These are phyloP conservation scores for Dryas octopetala DNA, from an alignment of 306 rosid genomes.

Conservation along the genomic window DNA sequence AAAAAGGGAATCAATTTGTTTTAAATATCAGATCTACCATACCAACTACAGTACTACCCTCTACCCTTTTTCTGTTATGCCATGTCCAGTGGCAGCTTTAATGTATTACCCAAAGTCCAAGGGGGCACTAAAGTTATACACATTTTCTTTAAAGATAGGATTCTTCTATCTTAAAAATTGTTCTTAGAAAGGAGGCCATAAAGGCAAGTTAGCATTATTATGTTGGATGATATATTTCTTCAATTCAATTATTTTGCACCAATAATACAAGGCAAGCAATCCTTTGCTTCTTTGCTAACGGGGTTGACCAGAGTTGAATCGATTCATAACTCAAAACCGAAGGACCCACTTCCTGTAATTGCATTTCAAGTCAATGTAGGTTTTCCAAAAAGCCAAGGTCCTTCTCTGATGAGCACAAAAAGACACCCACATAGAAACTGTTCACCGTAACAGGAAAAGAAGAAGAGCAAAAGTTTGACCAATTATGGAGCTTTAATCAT, in stretches of 20 bases:
- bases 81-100: slow-evolving; percentile 37
- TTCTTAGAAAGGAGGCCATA: slow-evolving; percentile 55
- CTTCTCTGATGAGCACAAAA: slow-evolving; percentile 29
- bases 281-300: slow-evolving; percentile 24
- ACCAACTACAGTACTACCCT: slow-evolving; percentile 5
- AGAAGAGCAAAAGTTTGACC: slow-evolving; percentile 29
- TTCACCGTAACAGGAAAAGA: slow-evolving; percentile 25
- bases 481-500: slow-evolving; percentile 38
- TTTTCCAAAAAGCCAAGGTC: slow-evolving; percentile 38
- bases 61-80: neutral
- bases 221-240: slow-evolving; percentile 35
- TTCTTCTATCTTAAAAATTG: slow-evolving; percentile 40
- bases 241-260: slow-evolving; percentile 39
- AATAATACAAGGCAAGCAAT: slow-evolving; percentile 27
- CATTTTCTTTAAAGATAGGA: slow-evolving; percentile 35
- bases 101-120: slow-evolving; percentile 13
- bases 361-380: slow-evolving; percentile 53
- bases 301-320: slow-evolving; percentile 48
- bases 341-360: slow-evolving; percentile 37
- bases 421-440: slow-evolving; percentile 26
- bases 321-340: slow-evolving; percentile 25
- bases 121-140: slow-evolving; percentile 40
- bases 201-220: slow-evolving; percentile 42
- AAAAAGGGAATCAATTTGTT: too few relatives aligned
- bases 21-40: neutral